These are phyloP conservation scores for Backusella morwellensis DNA, from an alignment of 192 early-diverging fungal genomes.

Conservation along the genomic window DNA sequence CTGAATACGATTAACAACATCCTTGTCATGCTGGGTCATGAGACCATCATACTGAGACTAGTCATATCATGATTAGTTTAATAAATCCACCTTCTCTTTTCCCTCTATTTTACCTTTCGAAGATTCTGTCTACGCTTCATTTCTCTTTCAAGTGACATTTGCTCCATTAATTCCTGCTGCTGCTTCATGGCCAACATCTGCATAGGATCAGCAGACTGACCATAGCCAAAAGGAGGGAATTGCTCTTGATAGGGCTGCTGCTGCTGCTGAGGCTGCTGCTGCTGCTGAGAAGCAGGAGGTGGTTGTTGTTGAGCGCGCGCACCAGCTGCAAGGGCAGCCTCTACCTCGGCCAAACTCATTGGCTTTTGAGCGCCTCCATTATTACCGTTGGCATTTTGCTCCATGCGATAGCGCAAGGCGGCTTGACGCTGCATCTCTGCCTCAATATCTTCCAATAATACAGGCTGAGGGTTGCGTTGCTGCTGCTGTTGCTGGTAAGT, in stretches of 20 bases:
- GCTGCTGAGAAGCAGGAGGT: constrained; percentile 6
- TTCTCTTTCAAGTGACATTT: constrained; percentile 32
- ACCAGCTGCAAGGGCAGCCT: constrained; percentile 50
- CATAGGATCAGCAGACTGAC: constrained; percentile 21
- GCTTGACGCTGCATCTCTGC: constrained; percentile 48
- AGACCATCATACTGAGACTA: constrained; percentile 82
- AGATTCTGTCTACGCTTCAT: constrained; percentile 37
- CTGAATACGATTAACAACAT: constrained; percentile 92
- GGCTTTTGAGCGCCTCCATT: constrained; percentile 36
- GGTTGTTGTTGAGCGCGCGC: constrained; percentile 8
- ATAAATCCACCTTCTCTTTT: not conserved
- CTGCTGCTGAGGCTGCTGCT: constrained; percentile 12
- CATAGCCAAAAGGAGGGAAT: constrained; percentile 18
- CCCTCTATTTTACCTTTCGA: constrained; percentile 19
- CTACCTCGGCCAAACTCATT: constrained; percentile 71
- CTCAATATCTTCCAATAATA: constrained; percentile 53
- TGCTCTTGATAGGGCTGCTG: constrained; percentile 25
- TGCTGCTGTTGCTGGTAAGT: constrained; percentile 10
- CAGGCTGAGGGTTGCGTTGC: constrained; percentile 7
- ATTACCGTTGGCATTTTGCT: constrained; percentile 13
- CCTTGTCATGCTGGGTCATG: constrained; percentile 95
- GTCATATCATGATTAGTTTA: not conserved
- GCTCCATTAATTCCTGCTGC: constrained; percentile 32
- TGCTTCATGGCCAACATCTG: constrained; percentile 22
- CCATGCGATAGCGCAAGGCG: constrained; percentile 16